Percentiles rank a stretch among this genome's conserved stretches.
Conservation (phyloP, 305 asterid species). For the Andrographis paniculata region DNA sequence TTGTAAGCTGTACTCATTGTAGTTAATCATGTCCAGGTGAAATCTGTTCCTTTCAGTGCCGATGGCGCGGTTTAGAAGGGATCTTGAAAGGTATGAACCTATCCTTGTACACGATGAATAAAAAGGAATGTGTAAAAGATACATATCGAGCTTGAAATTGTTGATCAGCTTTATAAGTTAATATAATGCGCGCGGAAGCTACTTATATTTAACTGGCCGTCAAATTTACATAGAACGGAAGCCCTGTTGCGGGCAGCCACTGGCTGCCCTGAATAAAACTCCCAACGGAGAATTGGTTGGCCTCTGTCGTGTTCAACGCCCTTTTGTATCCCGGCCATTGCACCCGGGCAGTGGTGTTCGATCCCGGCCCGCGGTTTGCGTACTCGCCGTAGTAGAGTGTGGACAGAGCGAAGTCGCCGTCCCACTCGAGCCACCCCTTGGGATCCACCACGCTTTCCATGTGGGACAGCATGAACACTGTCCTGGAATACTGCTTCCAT, state of each 20-base stretch:
- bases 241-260: conserved; percentile 46
- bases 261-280: conserved; percentile 55
- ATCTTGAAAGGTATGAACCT: not conserved
- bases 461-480: conserved; percentile 45
- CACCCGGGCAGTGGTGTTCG: conserved; percentile 66
- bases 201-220: conserved; percentile 35
- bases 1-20: not conserved
- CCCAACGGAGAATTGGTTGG: conserved; percentile 52
- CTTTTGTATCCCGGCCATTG: conserved; percentile 77
- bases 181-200: too few relatives aligned
- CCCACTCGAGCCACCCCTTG: conserved; percentile 75
- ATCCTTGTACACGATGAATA: too few relatives aligned
- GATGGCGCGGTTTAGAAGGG: conserved; percentile 24
- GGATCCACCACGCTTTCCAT: conserved; percentile 51
- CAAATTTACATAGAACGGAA: conserved; percentile 58
- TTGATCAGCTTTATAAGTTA: too few relatives aligned
- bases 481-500: conserved; percentile 69
- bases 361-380: conserved; percentile 74
- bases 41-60: conserved; percentile 63
- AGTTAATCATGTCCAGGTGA: conserved; percentile 53
- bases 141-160: too few relatives aligned
- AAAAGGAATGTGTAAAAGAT: too few relatives aligned
- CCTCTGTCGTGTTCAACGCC: conserved; percentile 44
- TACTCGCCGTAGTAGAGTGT: conserved; percentile 78
- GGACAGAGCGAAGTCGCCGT: conserved; percentile 39